A percentile compares a stretch with the other conserved stretches of the same genome.
phyloP scores from a whole-genome alignment of 2,329 filamentous ascomycete species.

The Myrmaecium sp. region DNA sequence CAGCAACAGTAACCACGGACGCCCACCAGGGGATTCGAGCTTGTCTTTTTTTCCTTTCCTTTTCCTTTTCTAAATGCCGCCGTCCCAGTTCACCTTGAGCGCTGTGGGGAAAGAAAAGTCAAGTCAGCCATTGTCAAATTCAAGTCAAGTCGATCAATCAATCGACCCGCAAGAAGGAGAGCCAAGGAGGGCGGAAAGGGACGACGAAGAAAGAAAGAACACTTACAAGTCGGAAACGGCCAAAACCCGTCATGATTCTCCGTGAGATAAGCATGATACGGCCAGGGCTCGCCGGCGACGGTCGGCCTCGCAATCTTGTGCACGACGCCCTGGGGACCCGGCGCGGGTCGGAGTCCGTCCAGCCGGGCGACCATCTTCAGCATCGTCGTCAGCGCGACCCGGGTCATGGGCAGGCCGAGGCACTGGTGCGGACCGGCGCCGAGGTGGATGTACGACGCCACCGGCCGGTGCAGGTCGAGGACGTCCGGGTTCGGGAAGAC shows the following conservation, averaged over 20 bases:
- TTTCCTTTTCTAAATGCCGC: too few relatives aligned
- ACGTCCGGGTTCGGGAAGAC: slow-evolving; percentile 25
- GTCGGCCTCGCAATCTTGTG: slow-evolving; percentile 24
- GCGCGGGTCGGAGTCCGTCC: slow-evolving; percentile 21
- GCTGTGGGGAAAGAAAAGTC: slow-evolving; percentile 7
- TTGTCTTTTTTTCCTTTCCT: too few relatives aligned
- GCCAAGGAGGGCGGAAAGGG: slow-evolving; percentile 1
- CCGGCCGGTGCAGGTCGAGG: slow-evolving; percentile 20
- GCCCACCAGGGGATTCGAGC: too few relatives aligned
- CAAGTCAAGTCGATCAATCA: too few relatives aligned
- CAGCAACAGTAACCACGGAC: too few relatives aligned
- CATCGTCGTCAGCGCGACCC: slow-evolving; percentile 28
- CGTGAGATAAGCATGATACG: slow-evolving; percentile 28
- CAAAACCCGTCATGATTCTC: slow-evolving; percentile 31
- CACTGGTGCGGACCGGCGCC: slow-evolving; percentile 26
- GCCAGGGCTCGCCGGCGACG: slow-evolving; percentile 13
- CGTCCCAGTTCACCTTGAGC: slow-evolving; percentile 17
- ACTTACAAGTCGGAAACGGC: slow-evolving; percentile 30
- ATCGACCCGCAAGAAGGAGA: not conserved
- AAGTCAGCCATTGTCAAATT: too few relatives aligned
- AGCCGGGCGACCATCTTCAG: slow-evolving; percentile 26
- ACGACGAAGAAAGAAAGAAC: slow-evolving; percentile 4
- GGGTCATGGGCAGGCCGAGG: slow-evolving; percentile 25
- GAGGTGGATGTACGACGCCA: slow-evolving; percentile 28
- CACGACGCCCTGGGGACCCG: slow-evolving; percentile 22